A percentile compares a stretch with the other conserved stretches of the same genome.
Conservation (phyloP, 1,284 basidiomycete genomes). For the Apiotrichum mycotoxinovorans region DNA sequence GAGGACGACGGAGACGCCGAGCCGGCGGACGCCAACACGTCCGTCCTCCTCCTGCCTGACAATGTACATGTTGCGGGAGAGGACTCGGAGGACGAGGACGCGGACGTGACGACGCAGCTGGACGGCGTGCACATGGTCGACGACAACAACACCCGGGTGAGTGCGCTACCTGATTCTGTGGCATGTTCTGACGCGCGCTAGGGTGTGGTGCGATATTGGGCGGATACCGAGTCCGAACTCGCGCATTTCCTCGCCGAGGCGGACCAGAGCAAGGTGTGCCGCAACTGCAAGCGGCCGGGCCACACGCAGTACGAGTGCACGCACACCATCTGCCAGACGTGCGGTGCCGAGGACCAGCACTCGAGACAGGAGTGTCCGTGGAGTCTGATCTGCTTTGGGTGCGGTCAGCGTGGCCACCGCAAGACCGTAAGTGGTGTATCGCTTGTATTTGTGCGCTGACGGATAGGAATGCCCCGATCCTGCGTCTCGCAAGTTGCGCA, state of each 20-base stretch:
- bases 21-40: neutral
- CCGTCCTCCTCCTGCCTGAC: slow-evolving; percentile 29
- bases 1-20: neutral
- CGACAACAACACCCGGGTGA: slow-evolving; percentile 32
- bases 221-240: slow-evolving; percentile 28
- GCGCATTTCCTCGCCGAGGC: slow-evolving; percentile 41
- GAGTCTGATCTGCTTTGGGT: slow-evolving; percentile 76
- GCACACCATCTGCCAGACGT: slow-evolving; percentile 64
- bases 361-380: slow-evolving; percentile 76
- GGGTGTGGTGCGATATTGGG: slow-evolving; percentile 41
- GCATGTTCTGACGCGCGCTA: slow-evolving; percentile 8
- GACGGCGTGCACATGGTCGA: slow-evolving; percentile 41
- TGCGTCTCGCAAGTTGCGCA: slow-evolving; percentile 39
- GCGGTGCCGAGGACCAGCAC: slow-evolving; percentile 81
- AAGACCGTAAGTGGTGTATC: slow-evolving; percentile 56
- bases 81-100: slow-evolving; percentile 11
- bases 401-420: slow-evolving; percentile 82
- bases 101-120: slow-evolving; percentile 14
- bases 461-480: slow-evolving; percentile 74
- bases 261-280: slow-evolving; percentile 40
- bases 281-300: slow-evolving; percentile 42
- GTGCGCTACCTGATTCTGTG: neutral
- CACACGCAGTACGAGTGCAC: slow-evolving; percentile 36
- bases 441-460: no score
- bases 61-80: slow-evolving; percentile 3